phyloP scores from a whole-genome alignment of 1,284 basidiomycete species.

The Cryptococcus jaspeensis region DNA sequence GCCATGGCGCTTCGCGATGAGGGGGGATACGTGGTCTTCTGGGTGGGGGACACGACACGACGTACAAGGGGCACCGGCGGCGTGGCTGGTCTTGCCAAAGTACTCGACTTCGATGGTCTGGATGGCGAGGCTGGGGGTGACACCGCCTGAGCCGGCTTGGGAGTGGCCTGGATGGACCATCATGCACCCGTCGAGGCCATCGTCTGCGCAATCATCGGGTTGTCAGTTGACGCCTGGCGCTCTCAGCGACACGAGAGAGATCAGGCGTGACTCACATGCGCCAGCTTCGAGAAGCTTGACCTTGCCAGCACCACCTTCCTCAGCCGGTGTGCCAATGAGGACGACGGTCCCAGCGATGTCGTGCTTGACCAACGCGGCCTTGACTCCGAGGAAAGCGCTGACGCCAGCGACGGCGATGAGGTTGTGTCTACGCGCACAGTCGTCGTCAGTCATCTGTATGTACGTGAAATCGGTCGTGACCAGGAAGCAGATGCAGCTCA shows the following conservation, averaged over 20 bases:
- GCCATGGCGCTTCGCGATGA: no score
- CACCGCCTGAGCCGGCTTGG: slow-evolving; percentile 8
- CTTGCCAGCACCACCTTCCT: slow-evolving; percentile 79
- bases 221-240: neutral
- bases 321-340: slow-evolving; percentile 81
- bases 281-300: slow-evolving; percentile 67
- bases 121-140: slow-evolving; percentile 32
- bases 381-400: slow-evolving; percentile 70
- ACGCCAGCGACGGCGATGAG: slow-evolving; percentile 79
- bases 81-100: slow-evolving; percentile 62
- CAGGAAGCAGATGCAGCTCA: neutral
- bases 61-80: slow-evolving; percentile 53
- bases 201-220: slow-evolving; percentile 9
- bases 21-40: no score
- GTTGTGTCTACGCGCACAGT: slow-evolving; percentile 58
- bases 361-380: slow-evolving; percentile 64
- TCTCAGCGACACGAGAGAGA: neutral
- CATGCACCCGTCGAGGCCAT: slow-evolving; percentile 28
- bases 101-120: slow-evolving; percentile 32
- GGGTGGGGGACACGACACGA: no score
- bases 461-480: neutral
- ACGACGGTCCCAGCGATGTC: slow-evolving; percentile 69
- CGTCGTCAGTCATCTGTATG: neutral
- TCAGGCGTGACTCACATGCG: slow-evolving; percentile 62
- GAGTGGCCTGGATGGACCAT: slow-evolving; percentile 24